Conservation (phyloP, 2,329 filamentous ascomycete genomes). For the Sphaerulina vaccinii region DNA sequence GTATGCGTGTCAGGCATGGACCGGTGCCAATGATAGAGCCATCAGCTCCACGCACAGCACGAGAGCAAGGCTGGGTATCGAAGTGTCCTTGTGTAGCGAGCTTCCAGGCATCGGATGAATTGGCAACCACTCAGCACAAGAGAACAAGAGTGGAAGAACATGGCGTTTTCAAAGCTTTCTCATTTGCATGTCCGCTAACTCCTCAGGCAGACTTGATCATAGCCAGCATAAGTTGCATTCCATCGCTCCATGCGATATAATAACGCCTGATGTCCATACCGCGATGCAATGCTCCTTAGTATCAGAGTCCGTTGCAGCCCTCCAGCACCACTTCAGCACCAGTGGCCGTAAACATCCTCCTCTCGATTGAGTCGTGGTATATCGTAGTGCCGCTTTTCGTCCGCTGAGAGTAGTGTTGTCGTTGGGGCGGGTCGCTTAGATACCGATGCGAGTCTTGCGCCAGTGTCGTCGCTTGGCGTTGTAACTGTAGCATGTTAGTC, state of each 20-base stretch:
- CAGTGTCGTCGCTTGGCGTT: conserved; percentile 99
- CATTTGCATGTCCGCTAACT: conserved; percentile 28
- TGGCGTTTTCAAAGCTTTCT: conserved; percentile 24
- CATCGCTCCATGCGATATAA: conserved; percentile 16
- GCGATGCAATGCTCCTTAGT: conserved; percentile 14
- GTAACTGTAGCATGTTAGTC: conserved; percentile 64
- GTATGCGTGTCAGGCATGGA: too few relatives aligned
- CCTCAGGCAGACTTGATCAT: conserved; percentile 19
- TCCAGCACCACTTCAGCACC: background rate
- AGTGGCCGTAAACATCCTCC: conserved; percentile 8
- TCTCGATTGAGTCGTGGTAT: conserved; percentile 15
- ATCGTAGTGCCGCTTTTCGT: conserved; percentile 15
- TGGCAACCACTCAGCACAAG: background rate
- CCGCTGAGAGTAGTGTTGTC: conserved; percentile 21
- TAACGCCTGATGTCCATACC: conserved; percentile 23
- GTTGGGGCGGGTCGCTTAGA: conserved; percentile 67
- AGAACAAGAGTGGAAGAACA: background rate
- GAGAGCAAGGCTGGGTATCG: too few relatives aligned
- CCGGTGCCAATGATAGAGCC: too few relatives aligned
- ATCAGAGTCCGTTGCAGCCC: conserved; percentile 16
- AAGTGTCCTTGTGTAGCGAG: too few relatives aligned
- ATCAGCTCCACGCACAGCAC: too few relatives aligned
- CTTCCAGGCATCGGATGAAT: too few relatives aligned
- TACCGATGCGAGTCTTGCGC: conserved; percentile 99
- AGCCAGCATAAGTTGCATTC: conserved; percentile 18